phyloP scores from a whole-genome alignment of 176 grass and related monocot genomes.

The Guadua angustifolia region DNA sequence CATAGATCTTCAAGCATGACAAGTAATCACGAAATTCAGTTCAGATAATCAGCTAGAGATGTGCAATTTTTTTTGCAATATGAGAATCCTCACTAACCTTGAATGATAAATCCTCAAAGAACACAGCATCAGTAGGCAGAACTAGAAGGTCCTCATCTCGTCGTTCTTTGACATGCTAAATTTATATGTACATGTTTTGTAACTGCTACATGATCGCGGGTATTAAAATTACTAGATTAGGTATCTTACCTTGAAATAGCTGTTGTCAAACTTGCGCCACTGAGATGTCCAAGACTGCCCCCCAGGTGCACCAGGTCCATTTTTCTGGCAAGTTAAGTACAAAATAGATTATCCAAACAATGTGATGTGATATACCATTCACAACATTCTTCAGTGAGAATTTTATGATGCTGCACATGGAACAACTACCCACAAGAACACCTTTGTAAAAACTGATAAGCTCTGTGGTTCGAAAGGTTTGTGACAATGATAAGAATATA shows the following conservation, averaged over 20 bases:
- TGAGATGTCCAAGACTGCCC: slow-evolving; percentile 93
- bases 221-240: slow-evolving; percentile 1
- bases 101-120: slow-evolving; percentile 92
- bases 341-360: slow-evolving; percentile 11
- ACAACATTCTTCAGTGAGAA: background rate
- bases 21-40: slow-evolving; percentile 28
- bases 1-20: slow-evolving; percentile 61
- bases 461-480: background rate
- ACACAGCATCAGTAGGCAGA: slow-evolving; percentile 84
- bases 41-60: background rate
- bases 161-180: slow-evolving; percentile 74
- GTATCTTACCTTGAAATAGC: slow-evolving; percentile 78
- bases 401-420: background rate
- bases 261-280: slow-evolving; percentile 97
- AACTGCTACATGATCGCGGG: slow-evolving; percentile 19
- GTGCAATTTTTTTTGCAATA: slow-evolving; percentile 8
- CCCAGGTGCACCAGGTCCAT: slow-evolving; percentile 91
- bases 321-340: slow-evolving; percentile 57
- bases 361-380: background rate
- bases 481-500: background rate
- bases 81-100: slow-evolving; percentile 57
- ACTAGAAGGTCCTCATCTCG: slow-evolving; percentile 77
- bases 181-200: slow-evolving; percentile 1
- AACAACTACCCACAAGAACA: background rate
- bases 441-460: slow-evolving; percentile 5